A percentile compares a stretch with the other conserved stretches of the same genome.
Evolutionary conservation across 495 filamentous ascomycete genomes (phyloP).

Genomic region (Sordaria brevicollis): DNA sequence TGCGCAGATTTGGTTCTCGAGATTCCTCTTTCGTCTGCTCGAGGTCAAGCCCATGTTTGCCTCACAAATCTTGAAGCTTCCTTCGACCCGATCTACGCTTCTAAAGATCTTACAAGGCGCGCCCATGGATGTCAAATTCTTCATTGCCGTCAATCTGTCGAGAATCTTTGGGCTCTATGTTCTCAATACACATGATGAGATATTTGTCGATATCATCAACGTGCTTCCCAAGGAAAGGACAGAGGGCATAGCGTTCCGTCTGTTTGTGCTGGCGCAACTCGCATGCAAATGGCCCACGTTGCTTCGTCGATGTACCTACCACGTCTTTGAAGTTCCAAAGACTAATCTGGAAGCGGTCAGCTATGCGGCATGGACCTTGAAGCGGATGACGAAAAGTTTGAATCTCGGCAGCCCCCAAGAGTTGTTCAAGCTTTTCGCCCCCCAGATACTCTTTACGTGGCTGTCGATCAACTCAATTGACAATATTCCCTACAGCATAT

Average conservation of each 20-base stretch:
- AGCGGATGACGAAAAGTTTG: slow-evolving; percentile 52
- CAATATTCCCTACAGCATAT: slow-evolving; percentile 69
- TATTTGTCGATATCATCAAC: slow-evolving; percentile 67
- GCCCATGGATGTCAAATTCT: slow-evolving; percentile 65
- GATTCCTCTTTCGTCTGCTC: slow-evolving; percentile 57
- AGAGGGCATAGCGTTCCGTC: slow-evolving; percentile 78
- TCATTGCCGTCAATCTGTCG: slow-evolving; percentile 56
- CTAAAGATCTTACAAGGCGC: slow-evolving; percentile 58
- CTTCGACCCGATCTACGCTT: slow-evolving; percentile 64
- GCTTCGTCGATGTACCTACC: slow-evolving; percentile 73
- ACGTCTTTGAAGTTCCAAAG: slow-evolving; percentile 81
- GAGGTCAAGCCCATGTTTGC: slow-evolving; percentile 54
- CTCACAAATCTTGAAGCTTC: slow-evolving; percentile 34
- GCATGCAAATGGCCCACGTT: slow-evolving; percentile 74
- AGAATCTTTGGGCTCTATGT: slow-evolving; percentile 68
- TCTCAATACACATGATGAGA: slow-evolving; percentile 66
- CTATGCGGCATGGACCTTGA: slow-evolving; percentile 63
- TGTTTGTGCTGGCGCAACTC: slow-evolving; percentile 63
- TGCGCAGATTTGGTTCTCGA: slow-evolving; percentile 55
- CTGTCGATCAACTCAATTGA: slow-evolving; percentile 51
- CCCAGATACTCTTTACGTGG: slow-evolving; percentile 94
- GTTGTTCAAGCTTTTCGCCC: slow-evolving; percentile 78
- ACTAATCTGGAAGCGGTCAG: slow-evolving; percentile 47
- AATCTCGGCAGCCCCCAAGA: slow-evolving; percentile 51
- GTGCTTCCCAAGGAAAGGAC: slow-evolving; percentile 59